Evolutionary conservation across 2,329 filamentous ascomycete genomes (phyloP), one percentile per base, ranked within the genome.

Genomic region (Cladophialophora exuberans): DNA sequence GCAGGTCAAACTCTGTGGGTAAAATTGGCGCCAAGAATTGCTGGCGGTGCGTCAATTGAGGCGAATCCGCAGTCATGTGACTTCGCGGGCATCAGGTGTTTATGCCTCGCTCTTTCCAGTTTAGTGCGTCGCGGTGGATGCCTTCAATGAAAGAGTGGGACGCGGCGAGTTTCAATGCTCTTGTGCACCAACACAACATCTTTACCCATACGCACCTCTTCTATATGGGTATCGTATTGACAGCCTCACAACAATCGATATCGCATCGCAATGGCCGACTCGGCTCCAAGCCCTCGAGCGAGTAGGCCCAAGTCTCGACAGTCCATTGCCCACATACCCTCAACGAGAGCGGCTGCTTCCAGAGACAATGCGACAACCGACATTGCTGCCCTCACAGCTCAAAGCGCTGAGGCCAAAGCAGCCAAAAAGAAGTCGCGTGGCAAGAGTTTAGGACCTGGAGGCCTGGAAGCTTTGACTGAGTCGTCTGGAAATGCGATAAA

Each of bases 371-470:
- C 83, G 67, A 89, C 86, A 2, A 74, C 86, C 38, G 86, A 90
- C 63, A 71, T 88, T 53, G 80, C 78, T 57, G 79, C 81, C 61
- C 59, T 69, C 3, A 68, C 67, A 17, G 57, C 59, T 9, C 55
- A 59, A 35, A 59, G 57, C 26, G 64, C 59, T 18, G 66, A 59
- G 17, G 22, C 60, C 82, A 81, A 65, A 7, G 68, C 63, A 26
- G 69, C 69, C 47, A 73, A 74, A 33, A 80, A 79, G 75, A 93
- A 91, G 74, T 89, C 87, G 55, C 86, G 94, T 62, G 97, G 93
- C 74, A 97, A 97, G 78, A 97, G 93, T 74, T 86, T 99, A 64
- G 94, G 94, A 2, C 93, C 94, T 13, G 94, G 93, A 46, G 91
- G 92, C 22, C 74, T 96, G 41, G 91, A 95, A 77, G 86, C 87